These are phyloP conservation scores for Syzygium grande DNA, from an alignment of 345 rosid species.

Conservation along the genomic window DNA sequence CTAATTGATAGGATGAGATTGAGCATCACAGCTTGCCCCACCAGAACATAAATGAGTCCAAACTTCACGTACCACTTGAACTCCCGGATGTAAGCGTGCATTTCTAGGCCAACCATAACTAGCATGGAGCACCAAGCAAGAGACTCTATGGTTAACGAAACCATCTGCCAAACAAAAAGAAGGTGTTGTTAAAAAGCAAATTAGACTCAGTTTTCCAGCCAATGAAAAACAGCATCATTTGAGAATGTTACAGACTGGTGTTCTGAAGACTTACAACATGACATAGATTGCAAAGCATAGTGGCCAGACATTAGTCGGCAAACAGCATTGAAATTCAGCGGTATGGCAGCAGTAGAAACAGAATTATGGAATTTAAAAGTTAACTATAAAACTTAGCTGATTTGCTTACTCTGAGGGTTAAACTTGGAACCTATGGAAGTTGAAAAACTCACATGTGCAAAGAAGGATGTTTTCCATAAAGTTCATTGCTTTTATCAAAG, in stretches of 20 bases:
- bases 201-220: neutral
- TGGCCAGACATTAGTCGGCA: neutral
- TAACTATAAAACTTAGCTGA: neutral
- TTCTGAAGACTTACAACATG: neutral
- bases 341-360: neutral
- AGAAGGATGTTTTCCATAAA: neutral
- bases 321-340: neutral
- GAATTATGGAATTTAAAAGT: neutral
- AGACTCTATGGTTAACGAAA: conserved; percentile 58
- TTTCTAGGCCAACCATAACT: conserved; percentile 62
- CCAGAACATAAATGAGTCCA: conserved; percentile 72
- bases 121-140: conserved; percentile 82
- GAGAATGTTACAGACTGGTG: neutral
- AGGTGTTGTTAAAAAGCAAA: neutral
- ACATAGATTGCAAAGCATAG: neutral
- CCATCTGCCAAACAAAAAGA: conserved; percentile 23
- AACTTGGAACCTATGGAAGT: neutral
- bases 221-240: neutral
- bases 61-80: conserved; percentile 83
- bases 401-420: neutral
- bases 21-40: conserved; percentile 73
- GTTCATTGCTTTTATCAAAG: neutral
- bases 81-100: conserved; percentile 52
- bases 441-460: neutral
- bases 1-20: conserved; percentile 52